These are phyloP conservation scores for Ustilago curta DNA, from an alignment of 1,284 basidiomycete species.

Conservation along the genomic window DNA sequence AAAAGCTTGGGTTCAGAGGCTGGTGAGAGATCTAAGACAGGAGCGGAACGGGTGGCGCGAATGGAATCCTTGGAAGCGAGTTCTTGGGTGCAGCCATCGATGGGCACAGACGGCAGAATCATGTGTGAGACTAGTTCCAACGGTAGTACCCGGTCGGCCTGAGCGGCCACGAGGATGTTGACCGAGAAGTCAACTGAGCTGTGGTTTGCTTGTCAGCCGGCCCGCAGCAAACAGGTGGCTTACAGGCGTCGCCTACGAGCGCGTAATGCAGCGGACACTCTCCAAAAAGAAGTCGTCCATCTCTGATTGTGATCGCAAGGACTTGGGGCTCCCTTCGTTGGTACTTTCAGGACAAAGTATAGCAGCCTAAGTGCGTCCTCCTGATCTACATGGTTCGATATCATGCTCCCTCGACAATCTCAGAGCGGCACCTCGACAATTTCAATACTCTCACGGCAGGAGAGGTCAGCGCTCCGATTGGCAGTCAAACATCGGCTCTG, in stretches of 20 bases:
- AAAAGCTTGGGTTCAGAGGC: not conserved
- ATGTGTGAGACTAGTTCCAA: conserved; percentile 6
- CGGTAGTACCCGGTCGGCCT: conserved; percentile 7
- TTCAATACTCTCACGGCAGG: too few species aligned
- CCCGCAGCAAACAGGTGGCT: conserved; percentile 13
- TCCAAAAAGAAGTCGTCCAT: too few species aligned
- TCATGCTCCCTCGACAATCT: not conserved
- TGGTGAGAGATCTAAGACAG: not conserved
- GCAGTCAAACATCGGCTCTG: not conserved
- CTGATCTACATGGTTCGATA: too few species aligned
- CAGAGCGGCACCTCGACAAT: not conserved
- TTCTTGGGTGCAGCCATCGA: not conserved
- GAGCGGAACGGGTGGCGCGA: not conserved
- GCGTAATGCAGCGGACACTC: too few species aligned
- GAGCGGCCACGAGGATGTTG: conserved; percentile 2
- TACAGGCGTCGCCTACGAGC: too few species aligned
- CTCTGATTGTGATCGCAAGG: too few species aligned
- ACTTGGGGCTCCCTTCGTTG: too few species aligned
- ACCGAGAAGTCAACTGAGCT: conserved; percentile 9
- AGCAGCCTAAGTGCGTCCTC: too few species aligned
- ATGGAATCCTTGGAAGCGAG: conserved; percentile 4
- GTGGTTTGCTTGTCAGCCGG: conserved; percentile 17
- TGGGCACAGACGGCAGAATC: not conserved
- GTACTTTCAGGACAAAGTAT: too few species aligned
- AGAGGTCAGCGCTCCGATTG: not conserved